Conservation (phyloP, 2,329 filamentous ascomycete genomes). For the Pyricularia sp. region DNA sequence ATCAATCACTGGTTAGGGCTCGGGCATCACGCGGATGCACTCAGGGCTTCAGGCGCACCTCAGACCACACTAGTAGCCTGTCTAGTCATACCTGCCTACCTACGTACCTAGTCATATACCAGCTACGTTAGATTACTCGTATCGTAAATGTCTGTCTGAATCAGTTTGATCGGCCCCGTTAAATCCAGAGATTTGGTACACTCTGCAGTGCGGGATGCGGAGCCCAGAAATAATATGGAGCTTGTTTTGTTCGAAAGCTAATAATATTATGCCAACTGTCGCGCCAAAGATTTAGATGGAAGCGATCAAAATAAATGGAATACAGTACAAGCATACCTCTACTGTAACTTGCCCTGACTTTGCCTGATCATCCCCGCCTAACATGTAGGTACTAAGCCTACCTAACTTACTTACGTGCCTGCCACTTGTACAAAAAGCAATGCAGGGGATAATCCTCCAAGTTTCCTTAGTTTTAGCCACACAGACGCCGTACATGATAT, state of each 20-base stretch:
- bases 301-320: no score
- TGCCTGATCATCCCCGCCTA: no score
- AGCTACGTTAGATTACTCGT: not conserved
- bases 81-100: not conserved
- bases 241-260: not conserved
- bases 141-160: not conserved
- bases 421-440: not conserved
- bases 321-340: no score
- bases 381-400: no score
- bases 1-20: not conserved
- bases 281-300: no score
- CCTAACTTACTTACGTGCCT: not conserved
- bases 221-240: not conserved
- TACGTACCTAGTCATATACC: not conserved
- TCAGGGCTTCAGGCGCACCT: not conserved
- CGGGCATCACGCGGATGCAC: not conserved
- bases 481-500: no score
- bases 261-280: no score
- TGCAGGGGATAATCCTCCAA: no score
- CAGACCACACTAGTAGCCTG: not conserved
- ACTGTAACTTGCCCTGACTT: not conserved
- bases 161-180: not conserved
- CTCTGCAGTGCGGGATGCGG: not conserved
- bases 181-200: not conserved
- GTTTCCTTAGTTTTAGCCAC: no score